A percentile compares a stretch with the other conserved stretches of the same genome.
These are phyloP conservation scores for Colletotrichum australisinense DNA, from an alignment of 2,329 filamentous ascomycete genomes.

Conservation along the genomic window DNA sequence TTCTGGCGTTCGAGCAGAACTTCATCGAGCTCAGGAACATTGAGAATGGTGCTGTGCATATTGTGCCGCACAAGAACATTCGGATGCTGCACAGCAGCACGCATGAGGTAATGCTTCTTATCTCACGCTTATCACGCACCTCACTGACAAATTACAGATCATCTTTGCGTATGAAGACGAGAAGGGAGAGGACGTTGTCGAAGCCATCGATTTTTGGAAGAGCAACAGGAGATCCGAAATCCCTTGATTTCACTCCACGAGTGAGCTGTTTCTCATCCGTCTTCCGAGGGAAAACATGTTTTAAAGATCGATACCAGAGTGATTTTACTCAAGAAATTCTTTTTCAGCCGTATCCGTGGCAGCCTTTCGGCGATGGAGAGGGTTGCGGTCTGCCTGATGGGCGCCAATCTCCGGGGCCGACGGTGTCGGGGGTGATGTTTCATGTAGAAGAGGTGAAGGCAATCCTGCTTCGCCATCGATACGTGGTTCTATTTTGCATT, in stretches of 20 bases:
- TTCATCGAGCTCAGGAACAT: constrained; percentile 98
- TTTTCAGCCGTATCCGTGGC: constrained; percentile 17
- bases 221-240: constrained; percentile 65
- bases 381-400: not conserved
- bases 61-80: constrained; percentile 96
- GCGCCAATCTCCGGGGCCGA: constrained; percentile 1
- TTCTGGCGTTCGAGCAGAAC: constrained; percentile 95
- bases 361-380: not conserved
- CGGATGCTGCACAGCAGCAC: constrained; percentile 98
- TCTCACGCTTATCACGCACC: not conserved
- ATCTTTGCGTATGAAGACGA: constrained; percentile 98
- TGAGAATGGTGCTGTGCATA: constrained; percentile 93
- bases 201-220: constrained; percentile 97
- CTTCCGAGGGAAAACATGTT: constrained; percentile 26
- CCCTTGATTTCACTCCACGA: constrained; percentile 36
- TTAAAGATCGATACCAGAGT: constrained; percentile 36
- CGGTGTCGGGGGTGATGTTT: constrained; percentile 14
- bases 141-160: constrained; percentile 69
- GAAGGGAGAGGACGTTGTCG: constrained; percentile 90
- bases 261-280: constrained; percentile 33
- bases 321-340: constrained; percentile 28
- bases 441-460: constrained; percentile 8
- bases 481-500: constrained; percentile 27
- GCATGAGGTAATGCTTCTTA: constrained; percentile 78
- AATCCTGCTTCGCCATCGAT: constrained; percentile 8